Base-by-base conservation (phyloP, 345 rosid species). In the Salix arbutifolia region DNA sequence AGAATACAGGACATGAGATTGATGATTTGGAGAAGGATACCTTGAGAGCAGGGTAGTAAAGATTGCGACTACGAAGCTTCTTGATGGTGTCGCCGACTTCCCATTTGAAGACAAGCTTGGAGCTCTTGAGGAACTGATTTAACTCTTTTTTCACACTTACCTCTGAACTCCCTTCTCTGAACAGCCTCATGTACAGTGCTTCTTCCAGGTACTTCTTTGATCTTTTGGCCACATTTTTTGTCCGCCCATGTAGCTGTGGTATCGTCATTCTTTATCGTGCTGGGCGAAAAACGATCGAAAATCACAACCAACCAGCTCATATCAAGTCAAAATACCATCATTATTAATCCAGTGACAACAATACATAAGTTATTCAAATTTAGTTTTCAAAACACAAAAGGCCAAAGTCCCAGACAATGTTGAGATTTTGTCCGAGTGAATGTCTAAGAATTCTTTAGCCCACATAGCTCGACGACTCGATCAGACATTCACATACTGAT, bases 91-190 rank as follows among this genome's bases (percentile, higher is more conserved):
- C 90, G 19, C 93, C 97, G 3, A 91, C 94, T 79, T 96, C 99
- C 99, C 99, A 96, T 88, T 96, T 96, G 87, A 80, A 96, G 26
- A 87, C 98, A 70, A 90, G 93, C 79, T 93, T 96, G 70, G 89
- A 85, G 88, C 93, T 86, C 79, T 87, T 93, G 81, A 96, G 84
- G 87, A 96, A 92, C 73, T 76, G 85, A 75, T 92, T 96, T 75
- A 96, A 82, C 76, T 92, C 92, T 56, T 87, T 90, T 10, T 90
- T 87, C 65, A 96, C 90, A 68, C 78, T 88, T 16, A 81, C 72
- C 83, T 93, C 97, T 11, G 90, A 70, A 73, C 96, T 79, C 4
- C 99, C 98, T 60, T 90, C 86, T 67, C 89, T 90, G 90, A 96
- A 93, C 33, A 96, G 93, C 67, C 80, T 72, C 23, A 80, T 53